Evolutionary conservation across 2,329 filamentous ascomycete species (phyloP), one percentile per base, ranked within the genome.

Genomic region (Colletotrichum siamense): DNA sequence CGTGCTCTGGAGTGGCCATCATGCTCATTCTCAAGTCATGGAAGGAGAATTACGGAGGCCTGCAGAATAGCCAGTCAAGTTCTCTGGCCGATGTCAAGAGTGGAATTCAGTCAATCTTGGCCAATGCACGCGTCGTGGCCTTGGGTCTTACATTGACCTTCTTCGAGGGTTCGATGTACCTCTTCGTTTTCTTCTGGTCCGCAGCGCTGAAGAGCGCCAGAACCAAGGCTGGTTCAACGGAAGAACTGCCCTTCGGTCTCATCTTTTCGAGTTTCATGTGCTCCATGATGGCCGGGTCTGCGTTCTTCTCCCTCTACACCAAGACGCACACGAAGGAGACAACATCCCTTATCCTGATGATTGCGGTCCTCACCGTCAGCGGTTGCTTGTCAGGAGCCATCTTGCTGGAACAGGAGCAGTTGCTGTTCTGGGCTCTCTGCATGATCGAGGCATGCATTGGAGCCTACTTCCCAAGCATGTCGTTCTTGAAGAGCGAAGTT

Each of bases 111-210:
- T 67, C 80, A 30, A 80, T 82, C 61, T 36, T 82, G 49, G 81
- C 79, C 81, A 88, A 90, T 78, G 87, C 86, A 62, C 86, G 87
- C 4, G 87, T 92, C 68, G 80, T 91, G 22, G 85, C 88, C 3
- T 83, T 93, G 6, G 87, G 85, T 3, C 81, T 92, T 57, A 86
- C 88, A 5, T 89, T 89, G 6, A 91, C 88, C 74, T 87, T 91
- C 80, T 92, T 92, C 79, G 91, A 93, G 82, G 90, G 90, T 24
- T 87, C 89, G 32, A 90, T 92, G 85, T 92, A 92, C 79, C 85
- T 93, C 13, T 92, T 92, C 79, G 89, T 93, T 73, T 92, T 92
- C 82, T 92, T 91, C 84, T 92, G 91, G 88, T 89, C 90, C 1
- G 88, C 90, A 2, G 88, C 90, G 5, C 83, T 93, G n/a, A 88